Percentiles rank a stretch among this genome's conserved stretches.
Conservation (phyloP, 2,329 filamentous ascomycete species). For the Lachnellula cervina region DNA sequence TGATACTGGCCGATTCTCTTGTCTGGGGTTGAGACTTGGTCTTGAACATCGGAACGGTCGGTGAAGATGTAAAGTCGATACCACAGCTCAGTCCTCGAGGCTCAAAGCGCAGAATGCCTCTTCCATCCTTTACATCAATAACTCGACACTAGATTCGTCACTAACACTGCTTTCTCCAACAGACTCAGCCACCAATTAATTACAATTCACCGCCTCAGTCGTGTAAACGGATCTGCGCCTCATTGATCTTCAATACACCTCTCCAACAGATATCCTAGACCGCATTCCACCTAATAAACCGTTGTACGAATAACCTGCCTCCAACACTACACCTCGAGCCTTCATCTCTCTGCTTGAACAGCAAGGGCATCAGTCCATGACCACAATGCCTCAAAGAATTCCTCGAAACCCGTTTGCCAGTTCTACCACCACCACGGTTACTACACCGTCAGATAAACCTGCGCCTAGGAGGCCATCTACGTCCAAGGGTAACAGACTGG, state of each 20-base stretch:
- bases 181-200: constrained; percentile 9
- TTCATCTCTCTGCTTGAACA: constrained; percentile 7
- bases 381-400: constrained; percentile 34
- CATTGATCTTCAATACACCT: constrained; percentile 13
- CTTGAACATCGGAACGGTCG: neutral
- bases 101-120: neutral
- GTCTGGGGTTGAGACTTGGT: constrained; percentile 8
- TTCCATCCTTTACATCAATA: constrained; percentile 1
- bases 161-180: neutral
- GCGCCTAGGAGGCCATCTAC: constrained; percentile 50
- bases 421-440: constrained; percentile 27
- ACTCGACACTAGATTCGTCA: neutral
- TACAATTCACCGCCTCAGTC: constrained; percentile 12
- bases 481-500: constrained; percentile 70
- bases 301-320: neutral
- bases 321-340: neutral
- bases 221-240: constrained; percentile 10
- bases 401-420: constrained; percentile 33
- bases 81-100: neutral
- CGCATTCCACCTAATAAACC: neutral
- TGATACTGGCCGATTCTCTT: constrained; percentile 8
- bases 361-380: constrained; percentile 15
- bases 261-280: constrained; percentile 8
- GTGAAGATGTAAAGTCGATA: neutral
- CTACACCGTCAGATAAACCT: constrained; percentile 25